Base-by-base conservation (phyloP, 192 early-diverging fungal genomes). In the Jimgerdemannia flammicorona region DNA sequence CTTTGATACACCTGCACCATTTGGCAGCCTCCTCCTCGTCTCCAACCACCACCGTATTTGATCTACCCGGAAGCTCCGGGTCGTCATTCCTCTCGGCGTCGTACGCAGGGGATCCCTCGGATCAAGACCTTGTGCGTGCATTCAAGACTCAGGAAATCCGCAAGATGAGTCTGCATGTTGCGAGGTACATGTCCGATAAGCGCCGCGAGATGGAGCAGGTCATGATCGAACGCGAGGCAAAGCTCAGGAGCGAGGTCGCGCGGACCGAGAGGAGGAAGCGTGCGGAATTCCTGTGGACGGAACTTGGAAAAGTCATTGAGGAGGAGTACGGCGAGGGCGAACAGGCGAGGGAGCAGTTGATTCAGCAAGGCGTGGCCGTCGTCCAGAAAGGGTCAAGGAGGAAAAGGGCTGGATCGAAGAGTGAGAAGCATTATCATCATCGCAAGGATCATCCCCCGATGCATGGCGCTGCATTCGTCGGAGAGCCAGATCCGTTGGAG, bases 191-290 rank as follows among this genome's bases (percentile, higher is more conserved):
- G 9, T 72, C 70, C 64, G 73, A 81, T 42, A 72, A 73, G 19
- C 72, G 76, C 17, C 72, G 75, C 20, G 67, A 66, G 11, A 74
- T 81, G 70, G 80, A 81, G 39, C 54, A 66, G 29, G 66, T 72
- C n/a, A 81, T 81, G 44, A 43, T 71, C 11, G 64, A 71, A 3
- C 69, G 68, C 43, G 78, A 79, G 39, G 44, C 66, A 41, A 65
- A 72, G 14, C 63, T 79, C 3, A 59, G 40, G 20, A n/a, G 69
- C 19, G 73, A 79, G 44, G 19, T 79, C 2, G 70, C 69, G 3
- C 59, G 3, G 4, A 20, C 64, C 20, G 72, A 40, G 39, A 67
- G 75, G 43, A 54, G 43, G 44, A 64, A 44, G 39, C 67, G 70
- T 44, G 64, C 70, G 19, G 70, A 66, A 3, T 11, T 79, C 11